phyloP scores from a whole-genome alignment of 225 moss, liverwort and hornwort species.

The Straminergon stramineum region DNA sequence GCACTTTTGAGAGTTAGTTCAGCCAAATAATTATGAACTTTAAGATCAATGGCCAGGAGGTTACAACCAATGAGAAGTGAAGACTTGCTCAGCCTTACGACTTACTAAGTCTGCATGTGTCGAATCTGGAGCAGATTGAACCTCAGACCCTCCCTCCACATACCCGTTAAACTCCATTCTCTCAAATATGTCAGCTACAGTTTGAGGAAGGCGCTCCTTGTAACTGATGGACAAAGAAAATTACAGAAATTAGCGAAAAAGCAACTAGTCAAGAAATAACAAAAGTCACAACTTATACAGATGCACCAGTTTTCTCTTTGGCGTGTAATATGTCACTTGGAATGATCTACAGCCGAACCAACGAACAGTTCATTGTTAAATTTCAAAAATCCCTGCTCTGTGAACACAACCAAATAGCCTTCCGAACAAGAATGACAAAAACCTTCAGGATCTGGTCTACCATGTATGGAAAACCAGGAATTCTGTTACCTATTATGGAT shows the following conservation, averaged over 20 bases:
- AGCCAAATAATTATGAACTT: not conserved
- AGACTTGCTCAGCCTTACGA: not conserved
- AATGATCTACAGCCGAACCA: not conserved
- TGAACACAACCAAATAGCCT: not conserved
- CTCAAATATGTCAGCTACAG: constrained; percentile 41
- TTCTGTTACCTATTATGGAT: constrained; percentile 43
- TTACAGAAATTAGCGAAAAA: not conserved
- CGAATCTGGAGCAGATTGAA: constrained; percentile 11
- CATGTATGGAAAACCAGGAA: not conserved
- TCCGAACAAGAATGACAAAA: not conserved
- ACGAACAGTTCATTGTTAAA: not conserved
- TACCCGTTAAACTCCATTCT: constrained; percentile 71
- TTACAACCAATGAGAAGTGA: not conserved
- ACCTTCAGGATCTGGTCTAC: not conserved
- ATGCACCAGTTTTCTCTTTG: not conserved
- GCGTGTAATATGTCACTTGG: not conserved
- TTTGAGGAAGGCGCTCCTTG: constrained; percentile 25
- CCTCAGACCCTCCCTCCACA: constrained; percentile 22
- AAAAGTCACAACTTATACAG: not conserved
- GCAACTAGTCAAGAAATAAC: not conserved
- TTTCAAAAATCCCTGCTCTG: not conserved
- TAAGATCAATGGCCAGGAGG: not conserved
- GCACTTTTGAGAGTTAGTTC: not conserved
- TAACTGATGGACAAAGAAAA: constrained; percentile 23
- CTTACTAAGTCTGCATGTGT: constrained; percentile 16